Conservation (phyloP, 2,329 filamentous ascomycete species). For the Colletotrichum cuscutae region DNA sequence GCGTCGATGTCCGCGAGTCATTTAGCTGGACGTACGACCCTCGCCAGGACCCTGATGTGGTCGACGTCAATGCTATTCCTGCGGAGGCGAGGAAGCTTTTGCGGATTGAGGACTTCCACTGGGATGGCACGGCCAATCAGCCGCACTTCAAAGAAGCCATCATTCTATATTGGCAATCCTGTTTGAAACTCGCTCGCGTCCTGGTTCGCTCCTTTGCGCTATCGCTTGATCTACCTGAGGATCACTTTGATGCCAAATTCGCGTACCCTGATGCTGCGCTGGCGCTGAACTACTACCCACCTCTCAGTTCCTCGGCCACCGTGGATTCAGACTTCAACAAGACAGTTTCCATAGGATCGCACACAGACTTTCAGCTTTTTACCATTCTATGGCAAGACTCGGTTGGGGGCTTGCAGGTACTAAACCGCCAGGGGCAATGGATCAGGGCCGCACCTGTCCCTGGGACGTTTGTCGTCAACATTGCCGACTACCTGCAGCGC, state of each 20-base stretch:
- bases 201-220: constrained; percentile 65
- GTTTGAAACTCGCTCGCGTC: constrained; percentile 60
- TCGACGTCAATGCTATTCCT: constrained; percentile 53
- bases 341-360: constrained; percentile 56
- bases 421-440: constrained; percentile 52
- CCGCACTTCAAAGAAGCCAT: constrained; percentile 59
- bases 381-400: constrained; percentile 58
- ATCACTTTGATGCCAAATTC: constrained; percentile 64
- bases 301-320: constrained; percentile 14
- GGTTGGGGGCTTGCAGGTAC: constrained; percentile 54
- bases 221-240: constrained; percentile 62
- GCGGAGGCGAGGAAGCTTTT: constrained; percentile 53
- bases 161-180: constrained; percentile 58
- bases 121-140: constrained; percentile 59
- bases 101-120: constrained; percentile 61
- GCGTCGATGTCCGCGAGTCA: constrained; percentile 61
- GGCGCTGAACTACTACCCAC: constrained; percentile 53
- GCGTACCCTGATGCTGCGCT: constrained; percentile 59
- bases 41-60: constrained; percentile 58
- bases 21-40: constrained; percentile 65
- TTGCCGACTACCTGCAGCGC: constrained; percentile 61
- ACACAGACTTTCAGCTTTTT: constrained; percentile 65
- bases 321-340: constrained; percentile 1
- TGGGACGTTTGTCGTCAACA: constrained; percentile 61
- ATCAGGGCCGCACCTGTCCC: constrained; percentile 51